Conservation (phyloP, 83 land plant genomes). For the Picea abies region DNA sequence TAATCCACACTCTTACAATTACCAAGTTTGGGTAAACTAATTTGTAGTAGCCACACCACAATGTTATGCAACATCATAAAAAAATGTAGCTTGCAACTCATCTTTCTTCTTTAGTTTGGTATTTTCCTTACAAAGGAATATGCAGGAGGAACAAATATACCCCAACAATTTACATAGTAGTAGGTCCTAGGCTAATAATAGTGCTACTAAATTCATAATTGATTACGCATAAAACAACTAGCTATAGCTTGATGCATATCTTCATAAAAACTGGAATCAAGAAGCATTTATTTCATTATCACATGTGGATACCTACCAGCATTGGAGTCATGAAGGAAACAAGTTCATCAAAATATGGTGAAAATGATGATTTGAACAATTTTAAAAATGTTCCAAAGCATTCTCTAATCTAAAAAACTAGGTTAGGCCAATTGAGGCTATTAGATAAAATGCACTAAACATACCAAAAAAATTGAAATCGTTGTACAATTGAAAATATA, state of each 20-base stretch:
- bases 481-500: not conserved
- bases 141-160: too few species aligned
- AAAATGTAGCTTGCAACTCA: too few species aligned
- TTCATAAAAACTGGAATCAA: not conserved
- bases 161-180: too few species aligned
- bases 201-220: too few species aligned
- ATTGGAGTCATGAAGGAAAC: slow-evolving; percentile 53
- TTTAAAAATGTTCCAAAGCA: slow-evolving; percentile 55
- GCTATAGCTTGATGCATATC: not conserved
- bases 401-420: slow-evolving; percentile 42
- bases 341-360: slow-evolving; percentile 53
- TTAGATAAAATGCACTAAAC: not conserved
- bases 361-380: slow-evolving; percentile 39
- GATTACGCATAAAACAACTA: too few species aligned
- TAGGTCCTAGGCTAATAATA: too few species aligned
- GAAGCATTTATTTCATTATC: not conserved
- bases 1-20: too few species aligned
- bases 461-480: not conserved
- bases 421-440: not conserved
- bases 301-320: slow-evolving; percentile 33
- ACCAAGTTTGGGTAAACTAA: too few species aligned
- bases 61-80: too few species aligned
- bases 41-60: too few species aligned
- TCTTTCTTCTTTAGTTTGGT: too few species aligned
- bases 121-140: too few species aligned